Evolutionary conservation across 495 filamentous ascomycete genomes (phyloP).

Genomic region (Polyplosphaeria fusca): DNA sequence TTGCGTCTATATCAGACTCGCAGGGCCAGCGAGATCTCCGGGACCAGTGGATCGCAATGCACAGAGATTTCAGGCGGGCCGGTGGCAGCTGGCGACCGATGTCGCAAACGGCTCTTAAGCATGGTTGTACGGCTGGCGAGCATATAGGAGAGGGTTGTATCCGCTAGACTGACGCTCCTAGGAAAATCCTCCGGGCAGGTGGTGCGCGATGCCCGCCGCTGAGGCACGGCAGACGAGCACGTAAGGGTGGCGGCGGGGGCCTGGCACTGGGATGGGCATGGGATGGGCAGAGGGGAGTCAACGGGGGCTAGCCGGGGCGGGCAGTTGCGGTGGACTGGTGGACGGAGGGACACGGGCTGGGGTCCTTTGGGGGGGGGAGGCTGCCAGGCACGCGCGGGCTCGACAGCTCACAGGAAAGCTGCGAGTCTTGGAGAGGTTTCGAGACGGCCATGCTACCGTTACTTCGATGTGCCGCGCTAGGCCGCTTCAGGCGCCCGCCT

Average conservation of each 20-base stretch:
- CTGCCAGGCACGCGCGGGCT: slow-evolving; percentile 23
- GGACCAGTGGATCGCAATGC: slow-evolving; percentile 15
- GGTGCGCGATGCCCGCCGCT: slow-evolving; percentile 17
- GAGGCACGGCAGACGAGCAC: slow-evolving; percentile 25
- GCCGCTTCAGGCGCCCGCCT: not conserved
- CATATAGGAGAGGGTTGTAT: slow-evolving; percentile 36
- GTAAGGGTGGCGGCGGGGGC: slow-evolving; percentile 25
- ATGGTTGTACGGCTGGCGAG: slow-evolving; percentile 35
- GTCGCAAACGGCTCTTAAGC: slow-evolving; percentile 35
- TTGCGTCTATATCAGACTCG: slow-evolving; percentile 28
- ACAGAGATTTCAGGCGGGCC: slow-evolving; percentile 34
- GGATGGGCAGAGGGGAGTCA: slow-evolving; percentile 3
- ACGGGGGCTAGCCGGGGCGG: no score
- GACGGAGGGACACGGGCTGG: no score
- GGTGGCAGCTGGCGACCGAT: slow-evolving; percentile 32
- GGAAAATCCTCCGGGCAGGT: slow-evolving; percentile 24
- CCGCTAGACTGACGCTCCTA: slow-evolving; percentile 23
- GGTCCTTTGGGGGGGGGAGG: no score
- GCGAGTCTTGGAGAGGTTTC: slow-evolving; percentile 18
- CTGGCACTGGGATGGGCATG: not conserved
- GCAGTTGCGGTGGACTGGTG: not conserved
- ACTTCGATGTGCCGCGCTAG: slow-evolving; percentile 17
- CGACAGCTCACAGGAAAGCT: slow-evolving; percentile 8
- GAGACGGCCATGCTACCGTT: slow-evolving; percentile 25
- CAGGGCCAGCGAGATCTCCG: slow-evolving; percentile 15